Base-by-base conservation (phyloP, 305 asterid species). In the Euphrasia arctica region DNA sequence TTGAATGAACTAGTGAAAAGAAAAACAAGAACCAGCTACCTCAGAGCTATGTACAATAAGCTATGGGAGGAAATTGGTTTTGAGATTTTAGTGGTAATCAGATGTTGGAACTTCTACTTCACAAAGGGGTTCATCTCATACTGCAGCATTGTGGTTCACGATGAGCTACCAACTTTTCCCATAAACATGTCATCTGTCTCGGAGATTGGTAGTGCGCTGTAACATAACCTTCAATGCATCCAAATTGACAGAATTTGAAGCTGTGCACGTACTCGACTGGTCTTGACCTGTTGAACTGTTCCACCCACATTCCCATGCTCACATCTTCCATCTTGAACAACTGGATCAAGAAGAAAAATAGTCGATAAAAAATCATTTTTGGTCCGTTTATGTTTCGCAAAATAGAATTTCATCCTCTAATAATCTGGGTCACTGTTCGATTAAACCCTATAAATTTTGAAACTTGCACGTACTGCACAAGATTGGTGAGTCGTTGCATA, bases 221-320 rank as follows among this genome's bases (percentile, higher is more conserved):
- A 49, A 64, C 78, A 78, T 92, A 92, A 42, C 85, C 89, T 41
- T 84, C 87, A 8, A 90, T 72, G 74, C 97, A 92, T 75, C 98
- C 98, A 62, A 85, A 90, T 67, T 92, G 98, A 65, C 97, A 92
- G 72, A 89, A 92, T 82, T 84, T 92, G 80, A 87, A 77, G 83
- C 93, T 90, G 66, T 92, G 98, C 64, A 79, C 81, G 47, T 92
- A 92, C 36, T 85, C 80, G 22, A 90, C 93, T 0, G 75, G 77
- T 66, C 52, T 82, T 27, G 90, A 64, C 71, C 71, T 75, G 83
- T 90, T 92, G 80, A 79, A 87, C 74, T 82, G 78, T 73, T 90
- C 90, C 22, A 93, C 97, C 97, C 99, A 93, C 97, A 82, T 88
- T 71, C 99, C 99, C 96, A 93, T 86, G 87, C 96, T 88, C 72